Conservation (phyloP, 108 stramenopile genomes). For the Epithemia pelagica region DNA sequence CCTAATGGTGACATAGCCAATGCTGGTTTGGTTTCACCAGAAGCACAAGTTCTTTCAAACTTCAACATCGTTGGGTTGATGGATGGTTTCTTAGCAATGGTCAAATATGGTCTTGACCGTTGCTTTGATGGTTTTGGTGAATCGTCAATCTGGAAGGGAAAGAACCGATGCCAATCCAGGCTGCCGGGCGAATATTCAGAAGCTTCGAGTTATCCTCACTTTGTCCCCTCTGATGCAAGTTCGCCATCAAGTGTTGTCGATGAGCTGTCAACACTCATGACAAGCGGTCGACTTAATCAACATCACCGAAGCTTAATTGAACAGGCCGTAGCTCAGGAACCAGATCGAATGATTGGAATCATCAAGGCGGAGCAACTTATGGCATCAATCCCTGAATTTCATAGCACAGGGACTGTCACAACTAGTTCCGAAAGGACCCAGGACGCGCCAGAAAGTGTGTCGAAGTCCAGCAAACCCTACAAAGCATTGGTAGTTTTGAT, state of each 20-base stretch:
- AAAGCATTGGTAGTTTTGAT: constrained; percentile 55
- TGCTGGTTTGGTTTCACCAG: constrained; percentile 38
- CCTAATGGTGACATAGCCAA: constrained; percentile 22
- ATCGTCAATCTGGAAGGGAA: background rate
- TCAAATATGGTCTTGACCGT: constrained; percentile 35
- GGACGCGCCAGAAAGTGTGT: background rate
- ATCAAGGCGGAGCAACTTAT: constrained; percentile 23
- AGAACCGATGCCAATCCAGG: background rate
- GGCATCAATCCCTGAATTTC: constrained; percentile 32
- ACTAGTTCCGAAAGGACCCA: background rate
- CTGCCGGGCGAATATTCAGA: background rate
- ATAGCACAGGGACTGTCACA: constrained; percentile 15
- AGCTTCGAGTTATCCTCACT: background rate
- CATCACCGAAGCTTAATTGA: constrained; percentile 13
- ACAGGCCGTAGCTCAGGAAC: background rate
- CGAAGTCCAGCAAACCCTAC: constrained; percentile 29
- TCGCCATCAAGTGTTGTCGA: constrained; percentile 21
- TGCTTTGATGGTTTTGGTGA: constrained; percentile 14
- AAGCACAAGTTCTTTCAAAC: constrained; percentile 28
- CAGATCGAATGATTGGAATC: background rate
- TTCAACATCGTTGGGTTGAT: constrained; percentile 26
- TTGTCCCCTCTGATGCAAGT: background rate
- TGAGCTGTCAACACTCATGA: constrained; percentile 50
- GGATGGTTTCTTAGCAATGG: constrained; percentile 40
- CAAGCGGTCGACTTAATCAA: constrained; percentile 45